phyloP scores from a whole-genome alignment of 129 eudicot species.

The Escallonia rubra region DNA sequence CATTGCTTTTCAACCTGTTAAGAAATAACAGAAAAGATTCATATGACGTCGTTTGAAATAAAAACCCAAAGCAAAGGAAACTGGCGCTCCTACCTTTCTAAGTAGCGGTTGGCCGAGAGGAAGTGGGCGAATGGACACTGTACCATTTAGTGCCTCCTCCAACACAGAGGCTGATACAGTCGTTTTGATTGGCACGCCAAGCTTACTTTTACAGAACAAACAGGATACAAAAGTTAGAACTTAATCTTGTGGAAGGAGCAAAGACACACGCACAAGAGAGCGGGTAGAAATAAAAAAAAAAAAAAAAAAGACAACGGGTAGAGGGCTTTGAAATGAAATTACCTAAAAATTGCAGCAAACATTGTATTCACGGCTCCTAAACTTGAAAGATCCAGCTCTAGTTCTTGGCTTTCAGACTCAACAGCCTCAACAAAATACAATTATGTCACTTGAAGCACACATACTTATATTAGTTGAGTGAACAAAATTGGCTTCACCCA shows the following conservation, averaged over 20 bases:
- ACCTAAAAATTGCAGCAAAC: conserved; percentile 98
- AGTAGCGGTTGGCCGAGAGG: conserved; percentile 63
- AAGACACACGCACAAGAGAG: not conserved
- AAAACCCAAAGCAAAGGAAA: not conserved
- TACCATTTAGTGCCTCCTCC: conserved; percentile 91
- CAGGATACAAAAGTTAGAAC: conserved; percentile 1
- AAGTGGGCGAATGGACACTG: conserved; percentile 54
- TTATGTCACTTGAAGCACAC: not conserved
- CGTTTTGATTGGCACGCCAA: conserved; percentile 95
- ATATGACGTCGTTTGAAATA: conserved; percentile 3
- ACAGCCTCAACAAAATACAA: conserved; percentile 58
- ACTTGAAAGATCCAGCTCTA: conserved; percentile 97
- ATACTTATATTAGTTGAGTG: not conserved
- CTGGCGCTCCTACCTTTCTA: conserved; percentile 56
- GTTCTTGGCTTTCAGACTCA: conserved; percentile 76
- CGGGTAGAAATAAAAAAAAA: not conserved
- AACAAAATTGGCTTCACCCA: conserved; percentile 1
- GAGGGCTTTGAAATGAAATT: conserved; percentile 10
- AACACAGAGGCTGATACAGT: conserved; percentile 88
- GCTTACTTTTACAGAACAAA: conserved; percentile 47
- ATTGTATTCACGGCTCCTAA: conserved; percentile 89
- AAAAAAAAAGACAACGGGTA: not conserved
- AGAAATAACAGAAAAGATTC: conserved; percentile 8
- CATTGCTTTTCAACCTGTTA: conserved; percentile 88
- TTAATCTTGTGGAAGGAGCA: not conserved